These are phyloP conservation scores for Falciphora oryzae DNA, from an alignment of 2,329 filamentous ascomycete genomes.

Conservation along the genomic window DNA sequence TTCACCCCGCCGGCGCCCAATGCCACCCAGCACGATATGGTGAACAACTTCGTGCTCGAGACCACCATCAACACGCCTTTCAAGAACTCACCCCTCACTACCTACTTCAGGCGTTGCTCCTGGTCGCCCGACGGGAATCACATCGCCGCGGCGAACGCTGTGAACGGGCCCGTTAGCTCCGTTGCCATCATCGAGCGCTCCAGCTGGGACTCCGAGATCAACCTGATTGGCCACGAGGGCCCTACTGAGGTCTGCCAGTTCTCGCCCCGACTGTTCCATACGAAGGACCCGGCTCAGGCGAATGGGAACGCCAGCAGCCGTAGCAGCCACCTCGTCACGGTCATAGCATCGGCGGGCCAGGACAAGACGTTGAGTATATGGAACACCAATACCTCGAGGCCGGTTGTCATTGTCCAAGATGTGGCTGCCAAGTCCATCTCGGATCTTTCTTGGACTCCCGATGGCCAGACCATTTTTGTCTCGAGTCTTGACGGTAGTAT, in stretches of 20 bases:
- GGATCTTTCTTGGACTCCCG: conserved; percentile 88
- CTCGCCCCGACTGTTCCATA: conserved; percentile 82
- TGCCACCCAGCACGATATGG: conserved; percentile 88
- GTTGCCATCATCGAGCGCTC: conserved; percentile 93
- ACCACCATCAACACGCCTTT: conserved; percentile 87
- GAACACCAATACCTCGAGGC: conserved; percentile 93
- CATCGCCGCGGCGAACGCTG: conserved; percentile 93
- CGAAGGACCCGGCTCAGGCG: conserved; percentile 55
- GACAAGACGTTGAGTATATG: conserved; percentile 95
- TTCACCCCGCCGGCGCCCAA: conserved; percentile 90
- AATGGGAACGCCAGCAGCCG: conserved; percentile 40
- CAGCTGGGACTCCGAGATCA: conserved; percentile 94
- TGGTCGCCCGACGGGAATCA: conserved; percentile 98
- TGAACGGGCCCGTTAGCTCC: conserved; percentile 94
- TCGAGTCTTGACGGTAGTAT: conserved; percentile 89
- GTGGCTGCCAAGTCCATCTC: conserved; percentile 87
- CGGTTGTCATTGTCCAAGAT: conserved; percentile 85
- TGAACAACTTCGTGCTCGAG: conserved; percentile 94
- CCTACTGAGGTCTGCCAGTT: conserved; percentile 97
- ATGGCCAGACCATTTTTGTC: conserved; percentile 80
- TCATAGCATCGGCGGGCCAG: conserved; percentile 93
- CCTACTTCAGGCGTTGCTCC: conserved; percentile 92
- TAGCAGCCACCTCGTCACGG: conserved; percentile 59
- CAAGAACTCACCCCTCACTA: conserved; percentile 85
- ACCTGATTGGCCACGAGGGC: conserved; percentile 93